Evolutionary conservation across 345 rosid species (phyloP).

Genomic region (Microthlaspi erraticum): DNA sequence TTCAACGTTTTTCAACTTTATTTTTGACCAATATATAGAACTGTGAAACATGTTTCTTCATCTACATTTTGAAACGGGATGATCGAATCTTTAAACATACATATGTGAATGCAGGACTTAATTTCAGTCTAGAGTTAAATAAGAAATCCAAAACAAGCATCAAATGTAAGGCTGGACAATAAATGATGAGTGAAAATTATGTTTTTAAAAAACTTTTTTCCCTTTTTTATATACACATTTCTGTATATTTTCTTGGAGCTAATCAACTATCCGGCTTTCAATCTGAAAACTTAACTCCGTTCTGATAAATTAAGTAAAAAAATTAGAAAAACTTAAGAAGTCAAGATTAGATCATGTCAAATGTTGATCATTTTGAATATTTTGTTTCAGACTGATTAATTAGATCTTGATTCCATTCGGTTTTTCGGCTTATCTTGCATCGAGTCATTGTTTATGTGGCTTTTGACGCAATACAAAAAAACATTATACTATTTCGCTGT

Average conservation of each 20-base stretch:
- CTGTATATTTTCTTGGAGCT: no score
- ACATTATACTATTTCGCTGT: neutral
- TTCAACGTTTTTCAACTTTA: neutral
- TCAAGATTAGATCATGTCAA: no score
- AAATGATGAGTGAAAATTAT: no score
- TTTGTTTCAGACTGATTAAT: constrained; percentile 2
- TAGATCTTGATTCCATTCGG: neutral
- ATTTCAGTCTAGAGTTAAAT: neutral
- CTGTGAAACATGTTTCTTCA: neutral
- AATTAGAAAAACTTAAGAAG: no score
- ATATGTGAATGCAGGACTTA: neutral
- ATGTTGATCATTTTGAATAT: neutral
- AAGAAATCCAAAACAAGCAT: neutral
- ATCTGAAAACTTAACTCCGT: no score
- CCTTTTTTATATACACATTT: no score
- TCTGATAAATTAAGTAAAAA: no score
- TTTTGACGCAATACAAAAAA: neutral
- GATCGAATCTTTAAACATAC: neutral
- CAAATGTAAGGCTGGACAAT: no score
- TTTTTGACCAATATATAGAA: neutral
- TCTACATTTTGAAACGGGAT: neutral
- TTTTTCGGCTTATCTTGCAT: neutral
- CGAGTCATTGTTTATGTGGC: constrained; percentile 10
- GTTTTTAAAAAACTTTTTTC: no score
- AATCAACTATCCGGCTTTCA: no score